A percentile compares a stretch with the other conserved stretches of the same genome.
These are phyloP conservation scores for Xylaria sp. DNA, from an alignment of 2,329 filamentous ascomycete species.

Conservation along the genomic window DNA sequence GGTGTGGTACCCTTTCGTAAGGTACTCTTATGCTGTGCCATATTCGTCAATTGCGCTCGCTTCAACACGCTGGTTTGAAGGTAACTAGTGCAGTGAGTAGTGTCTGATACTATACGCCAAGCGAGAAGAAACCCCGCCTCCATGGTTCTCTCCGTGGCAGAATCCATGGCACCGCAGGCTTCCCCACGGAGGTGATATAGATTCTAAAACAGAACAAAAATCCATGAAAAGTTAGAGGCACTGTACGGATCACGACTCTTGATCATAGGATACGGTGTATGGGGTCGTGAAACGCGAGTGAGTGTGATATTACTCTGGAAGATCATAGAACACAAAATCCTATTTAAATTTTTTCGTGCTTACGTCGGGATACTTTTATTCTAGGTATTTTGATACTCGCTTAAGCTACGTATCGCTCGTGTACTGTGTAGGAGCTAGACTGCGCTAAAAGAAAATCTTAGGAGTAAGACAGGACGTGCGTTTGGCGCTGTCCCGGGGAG, in stretches of 20 bases:
- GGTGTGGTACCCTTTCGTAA: background rate
- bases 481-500: conserved; percentile 23
- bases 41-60: conserved; percentile 7
- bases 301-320: background rate
- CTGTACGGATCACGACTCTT: background rate
- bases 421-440: background rate
- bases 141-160: background rate
- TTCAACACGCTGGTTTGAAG: conserved; percentile 1
- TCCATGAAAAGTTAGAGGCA: background rate
- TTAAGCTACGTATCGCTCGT: background rate
- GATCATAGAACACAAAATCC: background rate
- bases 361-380: background rate
- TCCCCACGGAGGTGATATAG: background rate
- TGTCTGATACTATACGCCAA: background rate
- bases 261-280: background rate
- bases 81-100: background rate
- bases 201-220: background rate
- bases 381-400: background rate
- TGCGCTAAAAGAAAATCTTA: no score
- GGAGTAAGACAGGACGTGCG: conserved; percentile 10
- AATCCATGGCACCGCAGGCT: background rate
- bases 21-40: background rate
- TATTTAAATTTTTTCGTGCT: background rate
- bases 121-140: background rate
- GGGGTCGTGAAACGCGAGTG: background rate